A percentile compares a stretch with the other conserved stretches of the same genome.
Evolutionary conservation across 2,329 filamentous ascomycete species (phyloP).

Genomic region (Macrophomina tecta): DNA sequence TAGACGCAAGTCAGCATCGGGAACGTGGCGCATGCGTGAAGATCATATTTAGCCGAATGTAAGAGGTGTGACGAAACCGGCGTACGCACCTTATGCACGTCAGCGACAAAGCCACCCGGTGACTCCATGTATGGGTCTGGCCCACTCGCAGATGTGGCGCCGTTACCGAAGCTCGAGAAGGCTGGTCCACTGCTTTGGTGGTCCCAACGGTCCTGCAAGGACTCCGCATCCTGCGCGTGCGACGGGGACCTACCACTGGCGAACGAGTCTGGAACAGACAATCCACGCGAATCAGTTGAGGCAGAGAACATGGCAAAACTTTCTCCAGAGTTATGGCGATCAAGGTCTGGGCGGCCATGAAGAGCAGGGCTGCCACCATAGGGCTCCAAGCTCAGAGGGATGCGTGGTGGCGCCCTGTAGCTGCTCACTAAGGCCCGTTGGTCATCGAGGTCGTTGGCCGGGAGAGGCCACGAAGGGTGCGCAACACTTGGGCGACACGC

Average conservation of each 20-base stretch:
- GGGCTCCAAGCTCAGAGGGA: conserved; percentile 56
- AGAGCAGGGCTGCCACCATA: conserved; percentile 44
- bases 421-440: conserved; percentile 48
- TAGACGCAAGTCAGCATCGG: conserved; percentile 24
- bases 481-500: conserved; percentile 20
- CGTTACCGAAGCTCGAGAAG: conserved; percentile 44
- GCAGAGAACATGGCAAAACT: conserved; percentile 69
- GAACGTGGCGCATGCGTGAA: conserved; percentile 26
- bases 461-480: conserved; percentile 31
- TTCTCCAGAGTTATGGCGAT: conserved; percentile 64
- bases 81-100: conserved; percentile 29
- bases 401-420: conserved; percentile 58
- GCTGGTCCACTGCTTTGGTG: conserved; percentile 30
- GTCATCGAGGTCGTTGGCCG: conserved; percentile 44
- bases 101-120: conserved; percentile 19
- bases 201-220: conserved; percentile 40
- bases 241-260: conserved; percentile 41
- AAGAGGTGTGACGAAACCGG: conserved; percentile 23
- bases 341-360: conserved; percentile 45
- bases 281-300: conserved; percentile 62
- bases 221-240: conserved; percentile 35
- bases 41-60: conserved; percentile 16
- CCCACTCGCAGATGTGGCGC: conserved; percentile 22
- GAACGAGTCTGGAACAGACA: conserved; percentile 60
- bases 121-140: conserved; percentile 26